Evolutionary conservation across 495 filamentous ascomycete genomes (phyloP).

Genomic region (Aspergillus kassunensis): DNA sequence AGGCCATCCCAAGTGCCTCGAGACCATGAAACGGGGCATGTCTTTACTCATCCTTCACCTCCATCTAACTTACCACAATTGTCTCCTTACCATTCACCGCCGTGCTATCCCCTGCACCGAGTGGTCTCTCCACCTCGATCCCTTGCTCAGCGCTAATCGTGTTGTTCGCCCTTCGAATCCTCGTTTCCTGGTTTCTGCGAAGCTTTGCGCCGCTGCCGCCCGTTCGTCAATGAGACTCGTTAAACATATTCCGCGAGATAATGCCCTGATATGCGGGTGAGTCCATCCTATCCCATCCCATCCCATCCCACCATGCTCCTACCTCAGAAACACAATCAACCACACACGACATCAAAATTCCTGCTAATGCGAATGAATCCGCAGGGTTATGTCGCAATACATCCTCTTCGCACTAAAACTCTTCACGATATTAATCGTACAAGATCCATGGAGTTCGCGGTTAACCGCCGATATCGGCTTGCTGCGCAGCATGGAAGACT

Average conservation of each 20-base stretch:
- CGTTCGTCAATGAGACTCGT: neutral
- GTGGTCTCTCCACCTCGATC: neutral
- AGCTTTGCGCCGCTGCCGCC: neutral
- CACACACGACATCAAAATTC: neutral
- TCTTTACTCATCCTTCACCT: neutral
- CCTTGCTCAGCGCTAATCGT: neutral
- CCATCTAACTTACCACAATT: neutral
- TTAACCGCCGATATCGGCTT: neutral
- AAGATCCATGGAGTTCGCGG: neutral
- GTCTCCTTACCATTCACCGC: neutral
- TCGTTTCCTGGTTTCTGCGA: neutral
- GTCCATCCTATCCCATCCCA: neutral
- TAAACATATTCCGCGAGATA: neutral
- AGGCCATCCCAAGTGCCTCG: neutral
- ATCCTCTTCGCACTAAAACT: neutral
- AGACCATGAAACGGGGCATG: neutral
- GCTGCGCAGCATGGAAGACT: neutral
- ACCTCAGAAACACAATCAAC: too few relatives aligned
- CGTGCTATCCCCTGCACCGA: neutral
- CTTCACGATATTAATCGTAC: neutral
- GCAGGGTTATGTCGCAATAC: neutral
- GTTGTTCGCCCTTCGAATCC: neutral
- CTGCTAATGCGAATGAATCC: neutral
- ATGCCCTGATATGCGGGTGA: neutral
- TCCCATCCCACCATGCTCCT: neutral